Evolutionary conservation across 2,329 filamentous ascomycete genomes (phyloP).

Genomic region (Aspergillus persii): DNA sequence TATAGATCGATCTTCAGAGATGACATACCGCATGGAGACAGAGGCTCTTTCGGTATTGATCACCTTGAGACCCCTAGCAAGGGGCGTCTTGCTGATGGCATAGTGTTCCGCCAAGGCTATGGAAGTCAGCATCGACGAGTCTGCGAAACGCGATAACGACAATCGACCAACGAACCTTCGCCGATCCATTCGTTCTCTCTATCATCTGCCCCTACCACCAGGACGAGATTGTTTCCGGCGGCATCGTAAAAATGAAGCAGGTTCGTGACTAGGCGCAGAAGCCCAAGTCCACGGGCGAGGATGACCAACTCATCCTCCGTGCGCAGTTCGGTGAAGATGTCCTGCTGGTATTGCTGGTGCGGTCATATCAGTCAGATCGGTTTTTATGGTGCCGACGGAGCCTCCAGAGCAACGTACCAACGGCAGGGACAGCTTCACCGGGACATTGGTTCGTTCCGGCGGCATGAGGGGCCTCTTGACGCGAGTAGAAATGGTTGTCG

Average conservation of each 20-base stretch:
- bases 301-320: slow-evolving; percentile 91
- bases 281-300: slow-evolving; percentile 84
- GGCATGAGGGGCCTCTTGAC: slow-evolving; percentile 40
- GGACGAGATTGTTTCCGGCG: slow-evolving; percentile 85
- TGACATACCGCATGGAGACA: slow-evolving; percentile 63
- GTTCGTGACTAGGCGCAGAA: slow-evolving; percentile 91
- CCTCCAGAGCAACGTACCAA: slow-evolving; percentile 43
- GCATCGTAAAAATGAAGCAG: slow-evolving; percentile 96
- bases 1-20: background rate
- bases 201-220: slow-evolving; percentile 86
- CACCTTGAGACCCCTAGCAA: slow-evolving; percentile 79
- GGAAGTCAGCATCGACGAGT: background rate
- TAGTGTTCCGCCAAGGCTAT: slow-evolving; percentile 86
- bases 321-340: slow-evolving; percentile 86
- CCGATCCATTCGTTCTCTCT: slow-evolving; percentile 96
- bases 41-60: slow-evolving; percentile 95
- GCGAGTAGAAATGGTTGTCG: slow-evolving; percentile 7
- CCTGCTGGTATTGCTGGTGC: slow-evolving; percentile 78
- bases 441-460: slow-evolving; percentile 42
- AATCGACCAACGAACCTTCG: slow-evolving; percentile 53
- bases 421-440: slow-evolving; percentile 64
- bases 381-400: background rate
- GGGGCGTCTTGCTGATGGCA: slow-evolving; percentile 77
- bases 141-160: background rate
- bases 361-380: slow-evolving; percentile 13